Evolutionary conservation across 768 basidiomycete species (phyloP).

Genomic region (Mycena olivaceomarginata): DNA sequence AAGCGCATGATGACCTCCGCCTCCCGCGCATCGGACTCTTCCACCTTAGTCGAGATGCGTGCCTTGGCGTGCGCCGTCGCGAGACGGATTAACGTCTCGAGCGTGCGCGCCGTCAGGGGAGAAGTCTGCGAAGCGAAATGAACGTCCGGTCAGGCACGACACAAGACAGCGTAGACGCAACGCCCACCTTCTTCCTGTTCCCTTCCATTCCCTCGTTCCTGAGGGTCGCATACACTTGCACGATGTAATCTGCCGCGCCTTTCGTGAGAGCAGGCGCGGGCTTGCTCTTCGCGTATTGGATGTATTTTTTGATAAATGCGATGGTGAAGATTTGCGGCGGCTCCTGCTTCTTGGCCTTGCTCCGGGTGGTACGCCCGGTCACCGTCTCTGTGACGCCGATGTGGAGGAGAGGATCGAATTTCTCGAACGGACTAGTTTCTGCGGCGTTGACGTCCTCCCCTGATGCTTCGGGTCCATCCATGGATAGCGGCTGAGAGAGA

Average conservation of each 20-base stretch:
- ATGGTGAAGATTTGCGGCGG: conserved; percentile 93
- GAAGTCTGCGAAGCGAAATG: conserved; percentile 80
- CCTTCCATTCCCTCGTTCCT: conserved; percentile 95
- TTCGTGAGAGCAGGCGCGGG: conserved; percentile 91
- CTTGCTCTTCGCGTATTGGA: conserved; percentile 97
- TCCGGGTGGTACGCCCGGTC: conserved; percentile 73
- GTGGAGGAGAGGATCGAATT: conserved; percentile 96
- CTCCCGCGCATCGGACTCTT: conserved; percentile 88
- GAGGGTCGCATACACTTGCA: conserved; percentile 92
- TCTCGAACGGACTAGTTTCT: conserved; percentile 93
- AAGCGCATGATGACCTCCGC: conserved; percentile 98
- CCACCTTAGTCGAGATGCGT: conserved; percentile 90
- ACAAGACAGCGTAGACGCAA: conserved; percentile 28
- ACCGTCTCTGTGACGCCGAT: conserved; percentile 78
- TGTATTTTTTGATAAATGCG: conserved; percentile 97
- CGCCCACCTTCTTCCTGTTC: conserved; percentile 87
- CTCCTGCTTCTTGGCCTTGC: conserved; percentile 67
- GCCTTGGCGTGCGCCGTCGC: conserved; percentile 99
- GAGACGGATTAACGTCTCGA: conserved; percentile 98
- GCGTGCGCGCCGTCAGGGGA: conserved; percentile 97
- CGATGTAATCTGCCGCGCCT: conserved; percentile 96
- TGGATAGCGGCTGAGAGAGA: conserved; percentile 89
- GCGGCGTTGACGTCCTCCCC: conserved; percentile 71
- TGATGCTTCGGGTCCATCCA: conserved; percentile 83
- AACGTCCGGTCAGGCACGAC: conserved; percentile 36